Evolutionary conservation across 2,329 filamentous ascomycete genomes (phyloP).

Genomic region (Fusarium virguliforme): DNA sequence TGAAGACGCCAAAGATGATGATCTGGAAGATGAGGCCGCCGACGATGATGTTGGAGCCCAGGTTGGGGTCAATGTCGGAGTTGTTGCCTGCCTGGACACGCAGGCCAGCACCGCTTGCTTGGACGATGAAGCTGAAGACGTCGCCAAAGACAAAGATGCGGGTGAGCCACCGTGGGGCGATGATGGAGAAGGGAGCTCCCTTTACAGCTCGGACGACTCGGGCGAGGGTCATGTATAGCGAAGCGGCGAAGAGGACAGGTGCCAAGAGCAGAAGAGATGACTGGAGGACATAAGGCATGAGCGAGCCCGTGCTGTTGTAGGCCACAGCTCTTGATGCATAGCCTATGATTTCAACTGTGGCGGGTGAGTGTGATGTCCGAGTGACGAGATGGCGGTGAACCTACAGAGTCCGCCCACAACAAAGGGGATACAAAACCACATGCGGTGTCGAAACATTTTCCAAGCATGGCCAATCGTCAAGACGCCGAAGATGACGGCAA

Average conservation of each 20-base stretch:
- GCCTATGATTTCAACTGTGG: conserved; percentile 5
- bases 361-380: not conserved
- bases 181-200: conserved; percentile 43
- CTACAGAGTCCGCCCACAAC: conserved; percentile 59
- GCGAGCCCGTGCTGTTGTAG: not conserved
- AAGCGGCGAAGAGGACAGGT: conserved; percentile 63
- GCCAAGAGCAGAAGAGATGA: conserved; percentile 61
- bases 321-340: not conserved
- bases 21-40: conserved; percentile 71
- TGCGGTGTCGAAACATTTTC: conserved; percentile 60
- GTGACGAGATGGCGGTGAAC: not conserved
- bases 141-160: conserved; percentile 55
- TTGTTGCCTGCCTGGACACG: conserved; percentile 37
- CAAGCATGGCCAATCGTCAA: conserved; percentile 60
- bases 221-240: conserved; percentile 64
- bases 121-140: conserved; percentile 52
- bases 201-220: conserved; percentile 55
- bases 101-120: conserved; percentile 51
- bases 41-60: conserved; percentile 66
- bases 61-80: conserved; percentile 43
- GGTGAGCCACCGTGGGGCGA: conserved; percentile 51
- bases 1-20: conserved; percentile 68
- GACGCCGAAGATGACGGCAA: conserved; percentile 62
- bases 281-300: conserved; percentile 57
- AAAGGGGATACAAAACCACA: conserved; percentile 67